Evolutionary conservation across 257 asterid genomes (phyloP), one percentile per base, ranked within the genome.

Genomic region (Solanum pimpinellifolium): DNA sequence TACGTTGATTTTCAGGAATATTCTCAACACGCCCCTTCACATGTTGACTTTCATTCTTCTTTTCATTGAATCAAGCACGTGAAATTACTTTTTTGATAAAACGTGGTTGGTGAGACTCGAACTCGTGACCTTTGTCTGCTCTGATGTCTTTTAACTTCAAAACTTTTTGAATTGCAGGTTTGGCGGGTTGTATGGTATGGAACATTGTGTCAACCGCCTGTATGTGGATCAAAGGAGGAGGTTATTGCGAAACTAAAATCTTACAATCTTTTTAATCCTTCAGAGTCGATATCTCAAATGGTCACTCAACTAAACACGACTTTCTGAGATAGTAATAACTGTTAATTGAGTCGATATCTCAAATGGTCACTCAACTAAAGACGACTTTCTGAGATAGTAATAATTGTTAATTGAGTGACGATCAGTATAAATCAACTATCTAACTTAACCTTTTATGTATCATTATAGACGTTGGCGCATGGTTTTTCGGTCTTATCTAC

Each of bases 201-300:
- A 96, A 96, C 66, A 6, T 91, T 47, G 52, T 94, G 70, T 95
- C 99, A 80, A 94, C 92, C 60, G 89, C 98, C 27, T 18, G 89
- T 65, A 95, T 98, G 86, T 95, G 98, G 98, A 84, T 92, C 84
- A 90, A 93, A 49, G 98, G 96, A 44, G 96, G 92, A 93, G 99
- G 99, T 96, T 89, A 78, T 90, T 83, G 83, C 65, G 66, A 74
- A 82, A 66, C 73, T 74, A n/a, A n/a, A 85, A 16, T 42, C 81
- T 87, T 75, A 46, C 85, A 31, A 44, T 52, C 69, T 47, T 46
- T 84, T 4, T 60, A 11, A 59, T 68, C 75, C 46, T 74, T 89
- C 46, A 27, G 35, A 69, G 41, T n/a, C 12, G 33, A n/a, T 65
- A n/a, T 65, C 72, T 65, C 72, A 65, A 85, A 65, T 5, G 4